phyloP scores from a whole-genome alignment of 2,329 filamentous ascomycete genomes.

The Thielaviopsis populi region DNA sequence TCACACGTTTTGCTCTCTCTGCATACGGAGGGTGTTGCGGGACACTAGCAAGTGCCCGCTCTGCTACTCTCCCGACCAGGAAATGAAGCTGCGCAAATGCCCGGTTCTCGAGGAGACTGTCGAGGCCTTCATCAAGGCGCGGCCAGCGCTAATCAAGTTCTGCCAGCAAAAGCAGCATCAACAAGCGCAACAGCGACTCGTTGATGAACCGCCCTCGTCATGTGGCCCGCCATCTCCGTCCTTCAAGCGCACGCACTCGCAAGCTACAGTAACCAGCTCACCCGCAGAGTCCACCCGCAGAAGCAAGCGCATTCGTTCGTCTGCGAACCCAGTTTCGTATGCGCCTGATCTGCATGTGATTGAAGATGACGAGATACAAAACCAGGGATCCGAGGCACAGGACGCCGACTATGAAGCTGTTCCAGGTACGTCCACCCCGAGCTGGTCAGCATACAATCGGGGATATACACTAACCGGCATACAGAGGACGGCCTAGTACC shows the following conservation, averaged over 20 bases:
- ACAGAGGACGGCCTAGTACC: conserved; percentile 59
- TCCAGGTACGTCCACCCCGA: conserved; percentile 20
- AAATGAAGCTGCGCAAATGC: conserved; percentile 71
- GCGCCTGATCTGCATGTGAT: background rate
- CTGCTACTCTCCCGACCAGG: conserved; percentile 66
- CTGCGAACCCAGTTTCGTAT: conserved; percentile 20
- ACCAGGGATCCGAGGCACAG: background rate
- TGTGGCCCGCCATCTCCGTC: conserved; percentile 48
- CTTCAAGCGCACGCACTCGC: conserved; percentile 40
- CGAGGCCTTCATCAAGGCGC: conserved; percentile 54
- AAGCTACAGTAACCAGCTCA: conserved; percentile 21
- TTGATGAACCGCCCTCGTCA: conserved; percentile 37
- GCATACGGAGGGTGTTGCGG: conserved; percentile 74
- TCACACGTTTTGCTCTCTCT: conserved; percentile 93
- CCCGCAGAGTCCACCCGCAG: conserved; percentile 22
- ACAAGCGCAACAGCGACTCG: background rate
- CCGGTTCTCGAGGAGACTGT: conserved; percentile 75
- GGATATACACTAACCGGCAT: conserved; percentile 16
- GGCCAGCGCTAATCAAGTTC: conserved; percentile 47
- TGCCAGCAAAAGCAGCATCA: conserved; percentile 42
- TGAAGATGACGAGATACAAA: background rate
- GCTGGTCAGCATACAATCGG: background rate
- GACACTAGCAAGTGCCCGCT: conserved; percentile 76
- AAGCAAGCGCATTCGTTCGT: conserved; percentile 39
- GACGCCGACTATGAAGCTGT: conserved; percentile 24